phyloP scores from a whole-genome alignment of 176 grass and related monocot species.

The Raddia distichophylla region DNA sequence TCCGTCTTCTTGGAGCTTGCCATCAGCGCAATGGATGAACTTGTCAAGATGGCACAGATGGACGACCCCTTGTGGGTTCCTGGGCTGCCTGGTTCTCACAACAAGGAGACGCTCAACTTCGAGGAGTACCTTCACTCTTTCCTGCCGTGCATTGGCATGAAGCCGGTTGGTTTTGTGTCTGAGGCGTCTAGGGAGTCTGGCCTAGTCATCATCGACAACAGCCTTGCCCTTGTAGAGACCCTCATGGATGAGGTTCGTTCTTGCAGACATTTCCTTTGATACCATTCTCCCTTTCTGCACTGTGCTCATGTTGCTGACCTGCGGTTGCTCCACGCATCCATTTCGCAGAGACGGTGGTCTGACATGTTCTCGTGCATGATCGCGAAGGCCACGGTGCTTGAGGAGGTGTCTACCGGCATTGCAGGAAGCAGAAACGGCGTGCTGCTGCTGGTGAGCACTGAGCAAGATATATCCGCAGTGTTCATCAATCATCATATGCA shows the following conservation, averaged over 20 bases:
- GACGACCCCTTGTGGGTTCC: constrained; percentile 77
- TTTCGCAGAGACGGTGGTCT: constrained; percentile 71
- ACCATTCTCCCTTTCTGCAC: neutral
- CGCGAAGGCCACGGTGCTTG: constrained; percentile 66
- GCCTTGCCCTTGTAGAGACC: constrained; percentile 76
- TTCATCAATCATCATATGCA: constrained; percentile 34
- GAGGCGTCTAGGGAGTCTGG: constrained; percentile 81
- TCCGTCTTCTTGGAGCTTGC: constrained; percentile 79
- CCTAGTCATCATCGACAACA: constrained; percentile 69
- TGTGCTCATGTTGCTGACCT: constrained; percentile 10
- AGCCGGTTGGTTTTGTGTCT: constrained; percentile 65
- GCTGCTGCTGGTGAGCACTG: constrained; percentile 75
- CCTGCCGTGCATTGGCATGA: constrained; percentile 60
- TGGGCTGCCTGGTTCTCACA: constrained; percentile 37
- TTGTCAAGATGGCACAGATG: constrained; percentile 93
- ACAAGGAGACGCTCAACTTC: constrained; percentile 65
- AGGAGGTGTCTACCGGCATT: constrained; percentile 79
- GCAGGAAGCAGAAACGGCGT: constrained; percentile 81
- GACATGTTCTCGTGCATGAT: constrained; percentile 98
- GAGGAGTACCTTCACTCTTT: constrained; percentile 69
- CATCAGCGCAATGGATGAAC: constrained; percentile 76
- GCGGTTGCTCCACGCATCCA: neutral
- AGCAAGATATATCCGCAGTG: neutral
- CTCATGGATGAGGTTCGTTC: constrained; percentile 73
- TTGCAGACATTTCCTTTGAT: neutral